Percentiles rank a stretch among this genome's conserved stretches.
phyloP scores from a whole-genome alignment of 139 green algal genomes.

The Chlamydomonas sphaeroides region DNA sequence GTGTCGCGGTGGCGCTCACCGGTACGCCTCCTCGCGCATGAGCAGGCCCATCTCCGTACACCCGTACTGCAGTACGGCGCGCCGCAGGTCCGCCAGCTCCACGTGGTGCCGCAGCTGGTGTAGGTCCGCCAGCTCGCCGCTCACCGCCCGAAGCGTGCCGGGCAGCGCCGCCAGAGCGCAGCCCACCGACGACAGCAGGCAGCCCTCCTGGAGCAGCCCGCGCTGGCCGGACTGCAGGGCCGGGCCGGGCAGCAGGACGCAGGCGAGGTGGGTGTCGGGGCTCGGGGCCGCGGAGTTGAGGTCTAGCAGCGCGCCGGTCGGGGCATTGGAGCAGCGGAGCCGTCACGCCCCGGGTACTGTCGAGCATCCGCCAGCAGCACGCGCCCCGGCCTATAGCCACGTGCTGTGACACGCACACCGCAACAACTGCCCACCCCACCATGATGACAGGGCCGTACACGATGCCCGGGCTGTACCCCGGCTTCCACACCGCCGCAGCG shows the following conservation, averaged over 20 bases:
- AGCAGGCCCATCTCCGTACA: slow-evolving; percentile 51
- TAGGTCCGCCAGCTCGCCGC: slow-evolving; percentile 5
- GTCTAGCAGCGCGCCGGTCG: too few relatives aligned
- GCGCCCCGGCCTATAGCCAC: too few relatives aligned
- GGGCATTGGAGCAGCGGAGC: too few relatives aligned
- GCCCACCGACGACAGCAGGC: slow-evolving; percentile 32
- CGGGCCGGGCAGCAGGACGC: too few relatives aligned
- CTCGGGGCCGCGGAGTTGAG: too few relatives aligned
- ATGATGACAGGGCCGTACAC: slow-evolving; percentile 33
- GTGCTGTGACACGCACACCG: too few relatives aligned
- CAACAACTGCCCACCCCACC: neutral
- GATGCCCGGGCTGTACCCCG: slow-evolving; percentile 31
- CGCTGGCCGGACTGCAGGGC: slow-evolving; percentile 4
- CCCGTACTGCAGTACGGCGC: slow-evolving; percentile 41
- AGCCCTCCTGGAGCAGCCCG: slow-evolving; percentile 40
- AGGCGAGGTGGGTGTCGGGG: too few relatives aligned
- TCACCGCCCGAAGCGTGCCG: neutral
- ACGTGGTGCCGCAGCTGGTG: slow-evolving; percentile 50
- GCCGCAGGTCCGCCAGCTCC: slow-evolving; percentile 46
- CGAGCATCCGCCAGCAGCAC: too few relatives aligned
- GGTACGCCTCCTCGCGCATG: slow-evolving; percentile 48
- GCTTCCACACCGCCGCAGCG: slow-evolving; percentile 27
- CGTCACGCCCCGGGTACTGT: too few relatives aligned
- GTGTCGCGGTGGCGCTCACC: too few relatives aligned
- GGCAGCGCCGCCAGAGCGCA: slow-evolving; percentile 35